A percentile compares a stretch with the other conserved stretches of the same genome.
Conservation (phyloP, 441 rosid species). For the Manihot esculenta region DNA sequence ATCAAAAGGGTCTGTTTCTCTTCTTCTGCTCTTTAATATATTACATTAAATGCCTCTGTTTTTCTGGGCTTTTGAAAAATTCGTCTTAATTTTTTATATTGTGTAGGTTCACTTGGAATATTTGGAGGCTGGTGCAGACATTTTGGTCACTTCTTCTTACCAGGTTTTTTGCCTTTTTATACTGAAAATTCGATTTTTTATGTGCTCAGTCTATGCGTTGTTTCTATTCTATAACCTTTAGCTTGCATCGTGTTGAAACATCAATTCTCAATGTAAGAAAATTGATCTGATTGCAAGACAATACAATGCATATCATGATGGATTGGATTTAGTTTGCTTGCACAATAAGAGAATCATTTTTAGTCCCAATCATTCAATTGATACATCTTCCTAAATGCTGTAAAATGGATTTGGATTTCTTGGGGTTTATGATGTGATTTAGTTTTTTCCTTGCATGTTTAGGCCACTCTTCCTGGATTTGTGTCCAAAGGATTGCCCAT, state of each 20-base stretch:
- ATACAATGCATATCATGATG: neutral
- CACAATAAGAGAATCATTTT: neutral
- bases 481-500: conserved; percentile 63
- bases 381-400: too few relatives aligned
- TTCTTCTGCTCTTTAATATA: neutral
- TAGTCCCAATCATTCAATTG: too few relatives aligned
- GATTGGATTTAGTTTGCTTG: neutral
- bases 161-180: conserved; percentile 51
- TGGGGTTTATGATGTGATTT: too few relatives aligned
- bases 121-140: conserved; percentile 92
- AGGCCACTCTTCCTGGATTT: conserved; percentile 93
- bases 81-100: neutral
- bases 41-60: neutral
- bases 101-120: conserved; percentile 83
- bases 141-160: conserved; percentile 83
- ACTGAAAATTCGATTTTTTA: conserved; percentile 5
- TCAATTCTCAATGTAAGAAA: too few relatives aligned
- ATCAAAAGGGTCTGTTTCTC: conserved; percentile 48
- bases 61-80: neutral
- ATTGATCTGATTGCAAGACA: neutral
- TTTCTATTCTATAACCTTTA: neutral
- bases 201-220: neutral
- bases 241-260: too few relatives aligned
- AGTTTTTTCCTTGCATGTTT: conserved; percentile 1
- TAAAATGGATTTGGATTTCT: too few relatives aligned